Conservation (phyloP, 2,329 filamentous ascomycete genomes). For the Pseudogymnoascus sp. region DNA sequence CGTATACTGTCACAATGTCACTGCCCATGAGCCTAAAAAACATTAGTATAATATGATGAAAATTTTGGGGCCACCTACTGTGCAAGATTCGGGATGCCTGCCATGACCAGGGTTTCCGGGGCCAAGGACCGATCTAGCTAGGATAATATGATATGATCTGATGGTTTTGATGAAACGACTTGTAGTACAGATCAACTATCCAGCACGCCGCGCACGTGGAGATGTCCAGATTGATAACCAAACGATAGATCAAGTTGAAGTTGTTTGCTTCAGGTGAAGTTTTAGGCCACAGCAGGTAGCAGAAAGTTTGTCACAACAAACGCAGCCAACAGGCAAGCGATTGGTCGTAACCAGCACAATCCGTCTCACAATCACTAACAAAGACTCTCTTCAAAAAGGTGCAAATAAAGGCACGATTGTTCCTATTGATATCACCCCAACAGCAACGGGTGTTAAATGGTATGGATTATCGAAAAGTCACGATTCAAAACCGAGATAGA, state of each 20-base stretch:
- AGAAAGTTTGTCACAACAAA: background rate
- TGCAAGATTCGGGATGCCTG: background rate
- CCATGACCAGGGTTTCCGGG: background rate
- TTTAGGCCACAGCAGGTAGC: background rate
- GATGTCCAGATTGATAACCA: background rate
- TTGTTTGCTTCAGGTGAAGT: background rate
- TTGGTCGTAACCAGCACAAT: background rate
- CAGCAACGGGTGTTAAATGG: background rate
- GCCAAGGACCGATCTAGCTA: background rate
- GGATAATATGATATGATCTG: background rate
- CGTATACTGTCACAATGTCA: constrained; percentile 17
- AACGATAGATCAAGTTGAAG: background rate
- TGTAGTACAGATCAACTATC: background rate
- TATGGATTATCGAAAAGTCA: background rate
- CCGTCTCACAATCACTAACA: background rate
- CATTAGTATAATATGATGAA: background rate
- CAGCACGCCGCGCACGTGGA: background rate
- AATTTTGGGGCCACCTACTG: background rate
- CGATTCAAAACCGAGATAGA: background rate
- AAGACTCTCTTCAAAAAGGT: background rate
- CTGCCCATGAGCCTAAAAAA: constrained; percentile 13
- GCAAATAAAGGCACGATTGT: background rate
- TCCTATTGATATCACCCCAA: background rate
- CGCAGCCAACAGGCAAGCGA: background rate
- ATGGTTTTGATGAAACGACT: background rate